A percentile compares a stretch with the other conserved stretches of the same genome.
These are phyloP conservation scores for Mycena crocata DNA, from an alignment of 768 basidiomycete genomes.

Conservation along the genomic window DNA sequence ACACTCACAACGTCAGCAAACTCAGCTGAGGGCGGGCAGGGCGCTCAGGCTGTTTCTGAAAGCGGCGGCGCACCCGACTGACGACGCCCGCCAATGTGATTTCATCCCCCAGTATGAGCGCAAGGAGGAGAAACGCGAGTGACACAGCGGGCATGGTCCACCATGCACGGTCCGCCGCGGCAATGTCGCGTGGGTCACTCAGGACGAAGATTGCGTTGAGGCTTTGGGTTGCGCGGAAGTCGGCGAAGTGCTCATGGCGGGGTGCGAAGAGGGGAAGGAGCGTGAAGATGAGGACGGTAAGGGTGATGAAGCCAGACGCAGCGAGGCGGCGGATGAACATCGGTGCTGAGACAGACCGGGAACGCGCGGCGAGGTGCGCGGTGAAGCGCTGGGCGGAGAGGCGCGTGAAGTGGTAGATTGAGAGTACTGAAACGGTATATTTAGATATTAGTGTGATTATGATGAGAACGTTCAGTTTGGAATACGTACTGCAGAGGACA, in stretches of 20 bases:
- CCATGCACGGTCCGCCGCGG: conserved; percentile 48
- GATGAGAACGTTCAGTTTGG: neutral
- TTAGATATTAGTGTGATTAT: neutral
- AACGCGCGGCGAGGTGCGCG: conserved; percentile 21
- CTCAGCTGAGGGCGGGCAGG: conserved; percentile 17
- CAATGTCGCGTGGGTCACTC: conserved; percentile 36
- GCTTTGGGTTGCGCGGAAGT: conserved; percentile 51
- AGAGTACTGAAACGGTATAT: conserved; percentile 1
- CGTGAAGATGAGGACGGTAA: conserved; percentile 5
- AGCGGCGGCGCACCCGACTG: conserved; percentile 45
- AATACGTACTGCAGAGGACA: conserved; percentile 18
- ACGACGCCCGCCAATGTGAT: conserved; percentile 46
- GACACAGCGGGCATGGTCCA: conserved; percentile 55
- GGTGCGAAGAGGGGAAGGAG: conserved; percentile 44
- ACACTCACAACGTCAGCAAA: conserved; percentile 14
- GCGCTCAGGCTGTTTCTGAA: neutral
- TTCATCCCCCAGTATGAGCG: conserved; percentile 53
- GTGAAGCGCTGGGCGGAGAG: conserved; percentile 11
- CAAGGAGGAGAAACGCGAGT: conserved; percentile 50
- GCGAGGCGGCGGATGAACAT: conserved; percentile 22
- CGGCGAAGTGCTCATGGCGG: conserved; percentile 41
- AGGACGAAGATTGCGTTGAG: conserved; percentile 49
- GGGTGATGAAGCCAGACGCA: conserved; percentile 8
- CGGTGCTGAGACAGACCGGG: conserved; percentile 6
- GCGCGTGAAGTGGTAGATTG: conserved; percentile 5